Percentiles rank a stretch among this genome's conserved stretches.
phyloP scores from a whole-genome alignment of 2,329 filamentous ascomycete species.

The Myriosclerotinia curreyana region DNA sequence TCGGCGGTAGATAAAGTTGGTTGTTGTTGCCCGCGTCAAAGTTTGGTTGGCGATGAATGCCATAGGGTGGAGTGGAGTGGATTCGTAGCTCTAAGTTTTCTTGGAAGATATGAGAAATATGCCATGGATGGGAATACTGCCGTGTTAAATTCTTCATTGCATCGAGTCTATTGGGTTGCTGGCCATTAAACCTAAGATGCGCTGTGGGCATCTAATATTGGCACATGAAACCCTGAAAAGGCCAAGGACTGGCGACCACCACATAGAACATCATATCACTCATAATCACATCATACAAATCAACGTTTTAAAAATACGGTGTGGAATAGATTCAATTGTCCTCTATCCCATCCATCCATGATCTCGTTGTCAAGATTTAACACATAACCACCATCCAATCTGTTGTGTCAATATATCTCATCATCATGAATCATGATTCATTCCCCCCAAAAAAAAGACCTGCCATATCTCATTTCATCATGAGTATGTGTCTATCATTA shows the following conservation, averaged over 20 bases:
- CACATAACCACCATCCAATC: conserved; percentile 12
- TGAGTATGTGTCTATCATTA: conserved; percentile 16
- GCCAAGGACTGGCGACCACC: background rate
- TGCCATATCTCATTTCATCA: conserved; percentile 14
- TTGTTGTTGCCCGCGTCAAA: background rate
- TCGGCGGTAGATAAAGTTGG: background rate
- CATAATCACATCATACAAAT: background rate
- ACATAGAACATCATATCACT: background rate
- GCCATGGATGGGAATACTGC: too few relatives aligned
- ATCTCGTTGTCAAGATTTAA: conserved; percentile 7
- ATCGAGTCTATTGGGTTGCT: background rate
- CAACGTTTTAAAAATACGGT: background rate
- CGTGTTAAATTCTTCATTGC: too few relatives aligned
- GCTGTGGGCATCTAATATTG: background rate
- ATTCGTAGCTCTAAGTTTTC: background rate
- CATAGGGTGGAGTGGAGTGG: background rate
- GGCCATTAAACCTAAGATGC: too few relatives aligned
- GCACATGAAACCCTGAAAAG: background rate
- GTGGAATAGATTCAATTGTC: conserved; percentile 49
- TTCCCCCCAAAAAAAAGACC: conserved; percentile 6
- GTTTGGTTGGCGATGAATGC: background rate
- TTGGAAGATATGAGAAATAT: too few relatives aligned
- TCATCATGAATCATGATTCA: conserved; percentile 18
- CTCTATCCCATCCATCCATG: conserved; percentile 42
- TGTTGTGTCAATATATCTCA: conserved; percentile 4